Evolutionary conservation across 768 basidiomycete genomes (phyloP).

Genomic region (Tricholoma terreum): DNA sequence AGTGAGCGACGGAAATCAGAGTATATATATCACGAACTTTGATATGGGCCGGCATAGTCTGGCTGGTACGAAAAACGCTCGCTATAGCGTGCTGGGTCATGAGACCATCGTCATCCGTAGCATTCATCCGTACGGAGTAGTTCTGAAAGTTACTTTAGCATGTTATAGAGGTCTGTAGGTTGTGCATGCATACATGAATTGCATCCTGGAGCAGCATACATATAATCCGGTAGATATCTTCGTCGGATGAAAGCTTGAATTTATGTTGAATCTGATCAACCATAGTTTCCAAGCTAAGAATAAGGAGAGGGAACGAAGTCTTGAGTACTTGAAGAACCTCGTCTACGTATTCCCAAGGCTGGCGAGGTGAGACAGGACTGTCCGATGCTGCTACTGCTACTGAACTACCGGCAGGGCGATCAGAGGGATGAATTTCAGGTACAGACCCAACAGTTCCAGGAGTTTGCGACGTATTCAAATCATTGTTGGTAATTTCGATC

Average conservation of each 20-base stretch:
- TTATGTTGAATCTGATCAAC: slow-evolving; percentile 89
- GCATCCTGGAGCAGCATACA: slow-evolving; percentile 87
- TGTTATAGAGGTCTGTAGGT: neutral
- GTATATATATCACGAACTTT: slow-evolving; percentile 41
- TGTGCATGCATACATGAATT: slow-evolving; percentile 57
- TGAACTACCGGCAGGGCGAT: slow-evolving; percentile 9
- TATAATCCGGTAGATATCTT: slow-evolving; percentile 90
- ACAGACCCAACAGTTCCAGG: slow-evolving; percentile 10
- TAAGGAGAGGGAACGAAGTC: slow-evolving; percentile 92
- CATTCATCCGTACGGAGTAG: slow-evolving; percentile 64
- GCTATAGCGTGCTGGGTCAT: slow-evolving; percentile 51
- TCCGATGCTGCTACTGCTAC: slow-evolving; percentile 16
- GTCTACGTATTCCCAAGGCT: slow-evolving; percentile 88
- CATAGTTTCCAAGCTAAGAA: slow-evolving; percentile 94
- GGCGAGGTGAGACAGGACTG: slow-evolving; percentile 42
- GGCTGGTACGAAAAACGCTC: slow-evolving; percentile 58
- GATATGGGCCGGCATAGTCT: slow-evolving; percentile 53
- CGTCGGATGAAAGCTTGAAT: slow-evolving; percentile 87
- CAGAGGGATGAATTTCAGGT: slow-evolving; percentile 14
- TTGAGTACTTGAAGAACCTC: slow-evolving; percentile 93
- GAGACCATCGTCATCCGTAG: slow-evolving; percentile 65
- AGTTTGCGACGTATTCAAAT: slow-evolving; percentile 18
- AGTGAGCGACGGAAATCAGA: slow-evolving; percentile 2
- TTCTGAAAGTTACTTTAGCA: slow-evolving; percentile 39
- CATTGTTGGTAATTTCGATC: slow-evolving; percentile 22